Percentiles rank a stretch among this genome's conserved stretches.
Conservation (phyloP, 2,329 filamentous ascomycete species). For the Clarireedia monteithiana region DNA sequence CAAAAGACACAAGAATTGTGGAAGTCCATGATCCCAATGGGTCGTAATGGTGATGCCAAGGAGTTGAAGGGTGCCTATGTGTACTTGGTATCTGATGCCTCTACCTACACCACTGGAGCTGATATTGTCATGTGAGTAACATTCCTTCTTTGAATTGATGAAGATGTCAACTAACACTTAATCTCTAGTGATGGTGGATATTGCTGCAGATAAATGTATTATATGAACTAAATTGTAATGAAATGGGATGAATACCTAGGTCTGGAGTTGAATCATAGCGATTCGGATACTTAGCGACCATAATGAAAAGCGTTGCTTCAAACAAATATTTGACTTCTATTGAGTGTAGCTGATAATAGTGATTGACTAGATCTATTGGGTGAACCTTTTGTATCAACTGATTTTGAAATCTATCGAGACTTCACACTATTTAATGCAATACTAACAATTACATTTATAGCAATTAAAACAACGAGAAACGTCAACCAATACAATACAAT, state of each 20-base stretch:
- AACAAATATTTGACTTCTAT: too few species aligned
- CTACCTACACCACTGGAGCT: constrained; percentile 39
- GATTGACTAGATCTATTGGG: too few species aligned
- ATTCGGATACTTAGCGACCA: background rate
- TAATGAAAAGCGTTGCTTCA: background rate
- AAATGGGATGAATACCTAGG: background rate
- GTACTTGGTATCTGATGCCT: constrained; percentile 39
- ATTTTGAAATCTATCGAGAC: too few species aligned
- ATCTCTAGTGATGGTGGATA: constrained; percentile 43
- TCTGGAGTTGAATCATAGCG: background rate
- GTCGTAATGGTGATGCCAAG: constrained; percentile 51
- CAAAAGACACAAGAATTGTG: constrained; percentile 49
- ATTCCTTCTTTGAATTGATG: background rate
- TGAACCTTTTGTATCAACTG: too few species aligned
- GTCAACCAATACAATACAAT: too few species aligned
- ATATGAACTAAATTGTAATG: background rate
- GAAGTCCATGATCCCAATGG: constrained; percentile 52
- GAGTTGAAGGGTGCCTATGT: constrained; percentile 53
- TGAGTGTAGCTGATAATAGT: too few species aligned
- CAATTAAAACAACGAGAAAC: too few species aligned
- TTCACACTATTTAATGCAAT: too few species aligned
- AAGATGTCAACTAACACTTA: constrained; percentile 27
- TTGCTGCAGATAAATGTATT: constrained; percentile 15
- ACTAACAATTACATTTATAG: too few species aligned
- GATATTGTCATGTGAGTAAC: background rate